These are phyloP conservation scores for Populus alba DNA, from an alignment of 345 rosid genomes.

Conservation along the genomic window DNA sequence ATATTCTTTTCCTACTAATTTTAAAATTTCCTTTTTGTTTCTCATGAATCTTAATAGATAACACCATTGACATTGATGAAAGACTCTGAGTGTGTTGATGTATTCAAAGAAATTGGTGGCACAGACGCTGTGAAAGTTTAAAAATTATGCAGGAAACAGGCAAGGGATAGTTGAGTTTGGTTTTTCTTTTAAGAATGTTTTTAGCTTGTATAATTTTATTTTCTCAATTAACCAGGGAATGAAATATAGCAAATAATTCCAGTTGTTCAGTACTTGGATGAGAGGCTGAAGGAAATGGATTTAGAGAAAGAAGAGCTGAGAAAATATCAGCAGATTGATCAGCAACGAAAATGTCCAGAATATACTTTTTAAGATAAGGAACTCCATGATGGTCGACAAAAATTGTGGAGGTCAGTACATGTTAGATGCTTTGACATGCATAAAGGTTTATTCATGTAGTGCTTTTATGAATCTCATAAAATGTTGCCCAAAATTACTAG, in stretches of 20 bases:
- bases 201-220: neutral
- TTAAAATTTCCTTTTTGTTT: neutral
- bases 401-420: conserved; percentile 65
- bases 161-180: conserved; percentile 29
- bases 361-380: conserved; percentile 95
- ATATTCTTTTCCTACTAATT: neutral
- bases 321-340: conserved; percentile 95
- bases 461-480: neutral
- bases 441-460: neutral
- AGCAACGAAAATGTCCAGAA: conserved; percentile 86
- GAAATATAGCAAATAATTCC: conserved; percentile 90
- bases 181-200: neutral
- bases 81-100: conserved; percentile 91
- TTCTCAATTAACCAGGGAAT: conserved; percentile 53
- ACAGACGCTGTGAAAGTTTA: conserved; percentile 96
- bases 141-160: conserved; percentile 98
- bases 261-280: conserved; percentile 96
- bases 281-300: conserved; percentile 85
- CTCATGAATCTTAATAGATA: conserved; percentile 44
- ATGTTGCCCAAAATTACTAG: neutral
- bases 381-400: conserved; percentile 72
- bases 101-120: conserved; percentile 96
- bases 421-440: conserved; percentile 8
- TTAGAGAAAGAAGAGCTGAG: conserved; percentile 96
- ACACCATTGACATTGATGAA: conserved; percentile 93